These are phyloP conservation scores for Tilletia caries DNA, from an alignment of 1,284 basidiomycete species.

Conservation along the genomic window DNA sequence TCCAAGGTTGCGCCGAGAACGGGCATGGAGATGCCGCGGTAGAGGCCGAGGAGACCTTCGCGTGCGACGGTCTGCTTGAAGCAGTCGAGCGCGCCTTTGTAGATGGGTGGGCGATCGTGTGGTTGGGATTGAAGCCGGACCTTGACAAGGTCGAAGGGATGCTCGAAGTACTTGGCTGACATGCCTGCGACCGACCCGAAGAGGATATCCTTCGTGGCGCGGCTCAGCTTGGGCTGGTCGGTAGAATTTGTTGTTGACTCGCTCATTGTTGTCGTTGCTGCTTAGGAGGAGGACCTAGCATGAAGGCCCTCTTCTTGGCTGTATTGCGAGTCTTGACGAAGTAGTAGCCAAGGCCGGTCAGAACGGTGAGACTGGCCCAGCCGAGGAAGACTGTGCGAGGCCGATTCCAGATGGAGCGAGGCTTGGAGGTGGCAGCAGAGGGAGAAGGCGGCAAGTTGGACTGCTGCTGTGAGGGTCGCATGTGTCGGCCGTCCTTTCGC, in stretches of 20 bases:
- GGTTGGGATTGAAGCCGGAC: slow-evolving; percentile 51
- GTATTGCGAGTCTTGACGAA: slow-evolving; percentile 12
- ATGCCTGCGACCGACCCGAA: slow-evolving; percentile 51
- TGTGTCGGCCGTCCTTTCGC: too few species aligned
- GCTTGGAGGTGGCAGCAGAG: too few species aligned
- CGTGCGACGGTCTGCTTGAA: slow-evolving; percentile 41
- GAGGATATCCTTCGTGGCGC: slow-evolving; percentile 46
- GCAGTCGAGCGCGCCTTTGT: slow-evolving; percentile 44
- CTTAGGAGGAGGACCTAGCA: neutral
- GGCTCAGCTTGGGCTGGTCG: slow-evolving; percentile 23
- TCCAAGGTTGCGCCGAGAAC: slow-evolving; percentile 85
- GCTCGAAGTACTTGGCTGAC: slow-evolving; percentile 48
- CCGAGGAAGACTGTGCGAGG: slow-evolving; percentile 3
- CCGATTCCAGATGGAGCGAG: neutral
- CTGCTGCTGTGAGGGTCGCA: too few species aligned
- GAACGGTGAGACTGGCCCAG: slow-evolving; percentile 9
- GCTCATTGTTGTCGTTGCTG: neutral
- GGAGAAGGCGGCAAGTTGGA: too few species aligned
- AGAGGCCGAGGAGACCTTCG: slow-evolving; percentile 48
- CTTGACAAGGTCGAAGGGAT: slow-evolving; percentile 42
- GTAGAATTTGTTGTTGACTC: neutral
- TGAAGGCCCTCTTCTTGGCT: slow-evolving; percentile 9
- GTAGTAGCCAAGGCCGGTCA: slow-evolving; percentile 11
- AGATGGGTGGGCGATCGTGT: slow-evolving; percentile 26
- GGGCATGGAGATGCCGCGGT: slow-evolving; percentile 73